Base-by-base conservation (phyloP, 2,329 filamentous ascomycete genomes). In the Berkeleyomyces rouxiae region DNA sequence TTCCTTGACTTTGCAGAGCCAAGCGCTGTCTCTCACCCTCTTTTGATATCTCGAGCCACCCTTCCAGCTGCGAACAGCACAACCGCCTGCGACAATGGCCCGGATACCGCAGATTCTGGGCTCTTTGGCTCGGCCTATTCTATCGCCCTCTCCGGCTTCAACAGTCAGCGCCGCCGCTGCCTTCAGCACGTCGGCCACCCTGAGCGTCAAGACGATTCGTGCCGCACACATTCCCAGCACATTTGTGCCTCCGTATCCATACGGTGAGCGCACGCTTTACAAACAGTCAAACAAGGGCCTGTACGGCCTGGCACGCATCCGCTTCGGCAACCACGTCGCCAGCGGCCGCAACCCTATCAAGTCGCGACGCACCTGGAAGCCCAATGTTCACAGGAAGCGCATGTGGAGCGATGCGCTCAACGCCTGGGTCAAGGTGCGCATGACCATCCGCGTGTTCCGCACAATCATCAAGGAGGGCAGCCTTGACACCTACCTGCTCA, bases 401-500 rank as follows among this genome's bases (percentile, higher is more conserved):
- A 79, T 93, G 63, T 89, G 79, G 75, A 83, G 82, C 33, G 77
- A 79, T 7, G 75, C 81, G 0, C 75, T 93, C 63, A 77, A 79
- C 66, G 79, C 79, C 66, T 80, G 78, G 68, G 76, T 93, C 62
- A 83, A 84, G 71, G 79, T 87, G 46, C 80, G 84, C 65, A 77
- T 92, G 63, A 88, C 85, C 5, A 79, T 86, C 47, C 80, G 82
- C 63, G 87, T 90, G 36, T 77, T 87, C 68, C 79, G 82, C 70
- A 85, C 84, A 43, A 88, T 97, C 70, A 84, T 89, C 71, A 92
- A 90, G 71, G 58, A 61, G 31, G 92, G 92, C 65, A 90, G 93
- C 6, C 78, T 99, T 67, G 93, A 99, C 73, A 84, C 90, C 70
- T 99, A 99, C 75, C 78, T 99, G 55, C 78, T 96, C 49, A 90